Percentiles rank a stretch among this genome's conserved stretches.
These are phyloP conservation scores for Wickerhamomyces subpelliculosus DNA, from an alignment of 805 yeast species.

Conservation along the genomic window DNA sequence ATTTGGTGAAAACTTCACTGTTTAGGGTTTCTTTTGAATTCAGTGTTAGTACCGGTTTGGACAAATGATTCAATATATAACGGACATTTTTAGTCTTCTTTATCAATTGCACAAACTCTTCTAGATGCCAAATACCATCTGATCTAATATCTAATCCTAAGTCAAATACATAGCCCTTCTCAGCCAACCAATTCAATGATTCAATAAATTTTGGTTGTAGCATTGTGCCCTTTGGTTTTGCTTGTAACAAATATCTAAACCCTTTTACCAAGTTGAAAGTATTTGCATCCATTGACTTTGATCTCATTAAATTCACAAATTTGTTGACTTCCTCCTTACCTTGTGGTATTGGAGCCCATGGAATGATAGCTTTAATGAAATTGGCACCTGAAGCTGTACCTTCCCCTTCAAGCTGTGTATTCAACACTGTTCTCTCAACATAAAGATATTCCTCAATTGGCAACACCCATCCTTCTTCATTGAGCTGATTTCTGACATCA, in stretches of 20 bases:
- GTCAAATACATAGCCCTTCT: constrained; percentile 28
- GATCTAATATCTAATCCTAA: constrained; percentile 34
- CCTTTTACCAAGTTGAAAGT: constrained; percentile 26
- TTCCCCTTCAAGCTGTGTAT: not conserved
- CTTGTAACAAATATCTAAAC: constrained; percentile 36
- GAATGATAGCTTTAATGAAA: constrained; percentile 27
- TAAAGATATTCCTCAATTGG: constrained; percentile 11
- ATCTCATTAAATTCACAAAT: constrained; percentile 12
- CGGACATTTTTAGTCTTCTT: constrained; percentile 21
- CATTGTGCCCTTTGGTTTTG: constrained; percentile 33
- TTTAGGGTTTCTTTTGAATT: constrained; percentile 2
- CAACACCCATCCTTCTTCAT: constrained; percentile 7
- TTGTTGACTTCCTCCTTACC: constrained; percentile 20
- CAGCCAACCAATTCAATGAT: constrained; percentile 28
- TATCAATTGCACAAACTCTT: constrained; percentile 27
- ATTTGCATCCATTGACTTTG: constrained; percentile 8
- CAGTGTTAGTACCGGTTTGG: constrained; percentile 30
- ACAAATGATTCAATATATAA: constrained; percentile 34
- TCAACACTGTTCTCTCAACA: constrained; percentile 1
- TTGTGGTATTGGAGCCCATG: constrained; percentile 38
- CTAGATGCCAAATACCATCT: constrained; percentile 34
- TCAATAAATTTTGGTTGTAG: constrained; percentile 21
- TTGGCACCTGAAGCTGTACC: not conserved
- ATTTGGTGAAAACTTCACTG: constrained; percentile 9
- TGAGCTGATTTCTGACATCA: constrained; percentile 9